phyloP scores from a whole-genome alignment of 768 basidiomycete genomes.

The Roridomyces roridus region DNA sequence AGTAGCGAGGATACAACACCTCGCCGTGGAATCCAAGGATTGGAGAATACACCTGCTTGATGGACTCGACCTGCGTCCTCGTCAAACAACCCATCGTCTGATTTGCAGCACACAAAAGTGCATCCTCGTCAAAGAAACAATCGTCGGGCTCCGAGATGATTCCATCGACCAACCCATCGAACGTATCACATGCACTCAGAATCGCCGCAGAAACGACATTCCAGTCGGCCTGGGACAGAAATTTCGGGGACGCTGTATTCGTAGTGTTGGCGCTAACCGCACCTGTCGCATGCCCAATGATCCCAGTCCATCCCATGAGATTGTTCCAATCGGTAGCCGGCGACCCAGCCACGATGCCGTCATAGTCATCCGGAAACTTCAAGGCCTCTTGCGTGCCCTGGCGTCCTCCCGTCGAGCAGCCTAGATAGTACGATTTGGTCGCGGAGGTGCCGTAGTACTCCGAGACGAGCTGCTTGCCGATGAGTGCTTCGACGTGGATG shows the following conservation, averaged over 20 bases:
- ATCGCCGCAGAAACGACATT: constrained; percentile 23
- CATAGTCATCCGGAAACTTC: constrained; percentile 17
- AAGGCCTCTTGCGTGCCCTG: not conserved
- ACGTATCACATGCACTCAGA: constrained; percentile 1
- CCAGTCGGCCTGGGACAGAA: constrained; percentile 24
- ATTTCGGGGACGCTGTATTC: constrained; percentile 1
- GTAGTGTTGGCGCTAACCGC: not conserved
- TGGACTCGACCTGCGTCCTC: constrained; percentile 20
- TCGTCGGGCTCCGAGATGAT: constrained; percentile 27
- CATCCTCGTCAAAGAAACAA: constrained; percentile 26
- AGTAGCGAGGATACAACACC: constrained; percentile 20
- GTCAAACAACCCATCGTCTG: constrained; percentile 21
- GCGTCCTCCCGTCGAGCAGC: not conserved
- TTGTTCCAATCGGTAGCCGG: constrained; percentile 20
- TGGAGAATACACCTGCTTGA: constrained; percentile 21
- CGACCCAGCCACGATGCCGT: constrained; percentile 30
- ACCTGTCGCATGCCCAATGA: not conserved
- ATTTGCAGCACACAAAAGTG: constrained; percentile 17
- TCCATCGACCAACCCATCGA: constrained; percentile 28
- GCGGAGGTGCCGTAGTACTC: constrained; percentile 23
- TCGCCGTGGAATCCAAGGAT: constrained; percentile 16
- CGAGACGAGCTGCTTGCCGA: constrained; percentile 26
- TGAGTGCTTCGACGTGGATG: constrained; percentile 23
- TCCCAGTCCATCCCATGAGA: not conserved
- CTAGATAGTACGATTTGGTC: constrained; percentile 29